Base-by-base conservation (phyloP, 225 moss, liverwort and hornwort species). In the Sphagnum contortum region DNA sequence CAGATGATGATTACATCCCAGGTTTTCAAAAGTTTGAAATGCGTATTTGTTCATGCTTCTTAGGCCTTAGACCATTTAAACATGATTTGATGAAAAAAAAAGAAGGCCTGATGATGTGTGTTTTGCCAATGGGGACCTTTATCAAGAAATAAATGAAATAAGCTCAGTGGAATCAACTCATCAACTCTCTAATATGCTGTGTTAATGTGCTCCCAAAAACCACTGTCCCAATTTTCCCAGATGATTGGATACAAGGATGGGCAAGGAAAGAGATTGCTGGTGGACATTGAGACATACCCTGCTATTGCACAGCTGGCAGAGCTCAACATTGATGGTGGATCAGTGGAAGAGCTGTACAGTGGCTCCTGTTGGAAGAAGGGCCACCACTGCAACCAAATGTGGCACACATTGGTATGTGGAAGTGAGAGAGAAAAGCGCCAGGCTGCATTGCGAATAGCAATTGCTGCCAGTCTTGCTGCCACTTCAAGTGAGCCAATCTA, bases 191-290 rank as follows among this genome's bases (percentile, higher is more conserved):
- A 44, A 48, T 72, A 48, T 67, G 12, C 55, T 71, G 51, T 12
- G 65, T 68, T 46, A 3, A 10, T 70, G 62, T 29, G 29, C 29
- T 29, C 29, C 29, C 29, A 29, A 29, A 29, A 29, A 29, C 29
- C 29, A 29, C 29, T 29, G 29, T 29, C 29, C 29, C 29, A 29
- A 29, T 29, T 29, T 29, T 29, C 29, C 29, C 86, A 95, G 91
- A 51, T 91, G 76, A 88, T 95, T 60, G 94, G 72, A 4, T 51
- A 79, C 57, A 91, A 95, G 69, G 86, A 86, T 3, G 89, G 83
- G 6, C 69, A 67, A 7, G 68, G 70, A 14, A 86, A 77, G 64
- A 85, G 76, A 69, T 57, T 95, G 65, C 87, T 95, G 2, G 65
- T 80, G 13, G 89, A 91, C 67, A 68, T 68, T 11, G 91, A 86